Percentiles rank a stretch among this genome's conserved stretches.
These are phyloP conservation scores for Pseudonectria foliicola DNA, from an alignment of 2,329 filamentous ascomycete genomes.

Conservation along the genomic window DNA sequence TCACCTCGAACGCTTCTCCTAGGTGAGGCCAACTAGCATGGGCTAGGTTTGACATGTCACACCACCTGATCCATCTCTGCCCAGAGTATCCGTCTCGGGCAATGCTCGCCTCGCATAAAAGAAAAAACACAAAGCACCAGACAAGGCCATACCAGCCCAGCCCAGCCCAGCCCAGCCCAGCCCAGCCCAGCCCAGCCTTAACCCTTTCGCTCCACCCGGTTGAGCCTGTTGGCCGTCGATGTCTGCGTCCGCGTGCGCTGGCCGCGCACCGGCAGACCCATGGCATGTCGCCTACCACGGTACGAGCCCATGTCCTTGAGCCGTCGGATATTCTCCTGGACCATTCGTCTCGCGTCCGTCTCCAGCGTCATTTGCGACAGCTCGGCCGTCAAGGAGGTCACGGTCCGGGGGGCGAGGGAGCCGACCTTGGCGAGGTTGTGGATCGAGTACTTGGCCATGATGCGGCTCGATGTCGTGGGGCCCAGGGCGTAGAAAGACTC, in stretches of 20 bases:
- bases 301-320: constrained; percentile 88
- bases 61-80: not conserved
- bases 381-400: constrained; percentile 77
- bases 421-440: constrained; percentile 76
- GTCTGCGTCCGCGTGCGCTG: constrained; percentile 78
- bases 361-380: constrained; percentile 90
- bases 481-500: constrained; percentile 84
- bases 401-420: constrained; percentile 64
- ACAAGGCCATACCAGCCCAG: not conserved
- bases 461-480: constrained; percentile 56
- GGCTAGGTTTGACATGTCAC: not conserved
- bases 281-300: constrained; percentile 82
- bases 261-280: constrained; percentile 84
- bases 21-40: constrained; percentile 1
- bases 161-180: too few species aligned
- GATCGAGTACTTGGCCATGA: constrained; percentile 86
- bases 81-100: not conserved
- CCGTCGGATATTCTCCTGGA: constrained; percentile 79
- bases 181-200: constrained; percentile 10
- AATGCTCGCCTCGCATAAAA: constrained; percentile 1
- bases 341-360: constrained; percentile 69
- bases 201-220: constrained; percentile 41
- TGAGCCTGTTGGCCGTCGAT: constrained; percentile 53
- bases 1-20: constrained; percentile 2
- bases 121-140: not conserved